These are phyloP conservation scores for Coffea eugenioides DNA, from an alignment of 257 asterid genomes.

Conservation along the genomic window DNA sequence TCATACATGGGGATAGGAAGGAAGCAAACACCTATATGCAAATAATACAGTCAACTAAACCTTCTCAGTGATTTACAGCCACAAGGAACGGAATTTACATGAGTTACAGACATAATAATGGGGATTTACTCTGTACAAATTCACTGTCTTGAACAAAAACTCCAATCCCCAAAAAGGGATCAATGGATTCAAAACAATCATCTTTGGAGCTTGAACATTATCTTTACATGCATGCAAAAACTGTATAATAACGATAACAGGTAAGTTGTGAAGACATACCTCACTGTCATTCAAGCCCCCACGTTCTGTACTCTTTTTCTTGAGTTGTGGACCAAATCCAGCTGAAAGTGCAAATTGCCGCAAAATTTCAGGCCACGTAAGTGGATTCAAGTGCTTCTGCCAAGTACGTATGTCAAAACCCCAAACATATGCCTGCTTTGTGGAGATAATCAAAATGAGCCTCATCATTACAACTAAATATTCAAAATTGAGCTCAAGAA, in stretches of 20 bases:
- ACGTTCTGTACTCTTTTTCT: slow-evolving; percentile 61
- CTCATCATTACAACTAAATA: slow-evolving; percentile 11
- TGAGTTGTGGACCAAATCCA: slow-evolving; percentile 92
- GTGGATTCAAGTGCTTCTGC: slow-evolving; percentile 83
- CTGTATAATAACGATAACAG: neutral
- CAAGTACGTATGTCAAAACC: slow-evolving; percentile 93
- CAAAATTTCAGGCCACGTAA: slow-evolving; percentile 95
- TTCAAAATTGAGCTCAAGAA: neutral
- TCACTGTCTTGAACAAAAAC: neutral
- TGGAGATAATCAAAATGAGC: slow-evolving; percentile 22
- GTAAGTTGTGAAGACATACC: slow-evolving; percentile 31
- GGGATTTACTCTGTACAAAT: neutral
- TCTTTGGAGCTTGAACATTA: neutral
- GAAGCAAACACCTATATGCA: neutral
- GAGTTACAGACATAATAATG: neutral
- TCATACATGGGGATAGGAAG: neutral
- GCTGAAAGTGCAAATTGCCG: slow-evolving; percentile 92
- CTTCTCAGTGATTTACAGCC: neutral
- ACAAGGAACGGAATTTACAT: neutral
- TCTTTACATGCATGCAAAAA: neutral
- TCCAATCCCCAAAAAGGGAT: neutral
- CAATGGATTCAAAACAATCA: neutral
- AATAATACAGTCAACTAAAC: neutral
- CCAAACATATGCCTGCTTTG: slow-evolving; percentile 85
- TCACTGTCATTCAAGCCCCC: slow-evolving; percentile 55